Percentiles rank a stretch among this genome's conserved stretches.
Conservation (phyloP, 495 filamentous ascomycete species). For the Daldinia loculata region DNA sequence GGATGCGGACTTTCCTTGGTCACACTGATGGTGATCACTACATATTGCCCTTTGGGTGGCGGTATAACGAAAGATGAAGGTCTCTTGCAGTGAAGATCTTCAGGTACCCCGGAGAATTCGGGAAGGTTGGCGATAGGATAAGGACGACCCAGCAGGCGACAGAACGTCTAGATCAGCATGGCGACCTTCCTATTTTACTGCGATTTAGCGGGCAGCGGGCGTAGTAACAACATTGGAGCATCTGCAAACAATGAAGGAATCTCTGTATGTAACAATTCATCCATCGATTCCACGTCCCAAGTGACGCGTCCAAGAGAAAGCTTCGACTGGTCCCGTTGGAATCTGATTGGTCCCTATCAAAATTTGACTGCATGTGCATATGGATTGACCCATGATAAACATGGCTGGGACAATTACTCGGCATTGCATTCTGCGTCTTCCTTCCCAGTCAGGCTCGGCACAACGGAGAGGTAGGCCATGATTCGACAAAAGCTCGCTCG, state of each 20-base stretch:
- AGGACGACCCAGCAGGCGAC: constrained; percentile 23
- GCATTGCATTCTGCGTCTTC: constrained; percentile 36
- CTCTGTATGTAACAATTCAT: constrained; percentile 32
- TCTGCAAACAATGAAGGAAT: constrained; percentile 25
- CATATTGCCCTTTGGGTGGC: constrained; percentile 18
- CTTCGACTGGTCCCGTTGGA: constrained; percentile 32
- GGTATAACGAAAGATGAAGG: constrained; percentile 28
- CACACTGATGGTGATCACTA: constrained; percentile 29
- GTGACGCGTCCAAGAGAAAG: constrained; percentile 42
- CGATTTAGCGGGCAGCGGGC: constrained; percentile 21
- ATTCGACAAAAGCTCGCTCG: constrained; percentile 32
- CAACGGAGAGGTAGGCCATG: constrained; percentile 31
- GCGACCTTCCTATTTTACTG: constrained; percentile 39
- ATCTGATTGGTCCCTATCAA: background rate
- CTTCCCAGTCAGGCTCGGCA: constrained; percentile 42
- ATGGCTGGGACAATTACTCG: constrained; percentile 32
- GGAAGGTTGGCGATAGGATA: constrained; percentile 40
- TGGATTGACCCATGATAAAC: constrained; percentile 29
- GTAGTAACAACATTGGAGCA: constrained; percentile 23
- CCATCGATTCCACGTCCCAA: constrained; percentile 19
- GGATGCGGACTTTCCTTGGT: constrained; percentile 33
- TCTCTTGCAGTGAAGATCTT: constrained; percentile 46
- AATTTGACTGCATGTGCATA: constrained; percentile 38
- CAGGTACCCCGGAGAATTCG: constrained; percentile 45
- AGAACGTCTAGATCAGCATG: constrained; percentile 34